Evolutionary conservation across 352 stramenopile species (phyloP).

Genomic region (Pythium phragmitis): DNA sequence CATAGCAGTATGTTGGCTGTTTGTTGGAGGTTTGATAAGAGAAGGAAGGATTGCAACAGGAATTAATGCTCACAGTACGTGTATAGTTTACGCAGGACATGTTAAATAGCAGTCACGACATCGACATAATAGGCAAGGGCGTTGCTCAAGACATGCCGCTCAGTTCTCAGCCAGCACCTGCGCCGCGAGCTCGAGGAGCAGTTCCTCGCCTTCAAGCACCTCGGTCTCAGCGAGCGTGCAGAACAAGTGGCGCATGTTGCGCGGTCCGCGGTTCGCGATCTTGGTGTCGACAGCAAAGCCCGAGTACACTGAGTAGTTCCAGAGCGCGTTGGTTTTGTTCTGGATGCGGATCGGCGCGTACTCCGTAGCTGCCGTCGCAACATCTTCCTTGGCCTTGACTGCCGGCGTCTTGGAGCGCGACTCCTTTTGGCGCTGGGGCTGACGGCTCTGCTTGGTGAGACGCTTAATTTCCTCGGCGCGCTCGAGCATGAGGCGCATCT

Average conservation of each 20-base stretch:
- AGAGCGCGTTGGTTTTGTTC: slow-evolving; percentile 34
- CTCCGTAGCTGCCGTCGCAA: slow-evolving; percentile 9
- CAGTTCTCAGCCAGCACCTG: slow-evolving; percentile 24
- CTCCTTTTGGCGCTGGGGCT: slow-evolving; percentile 10
- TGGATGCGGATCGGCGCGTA: slow-evolving; percentile 27
- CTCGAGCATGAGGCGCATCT: slow-evolving; percentile 39
- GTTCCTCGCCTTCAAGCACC: slow-evolving; percentile 20
- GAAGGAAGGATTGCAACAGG: too few species aligned
- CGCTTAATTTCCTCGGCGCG: slow-evolving; percentile 37
- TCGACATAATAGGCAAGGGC: neutral
- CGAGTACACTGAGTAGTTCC: slow-evolving; percentile 38
- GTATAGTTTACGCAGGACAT: slow-evolving; percentile 8
- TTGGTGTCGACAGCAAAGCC: slow-evolving; percentile 28
- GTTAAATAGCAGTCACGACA: slow-evolving; percentile 8
- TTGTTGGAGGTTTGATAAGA: too few species aligned
- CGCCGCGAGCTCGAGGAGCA: slow-evolving; percentile 15
- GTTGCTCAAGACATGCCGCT: neutral
- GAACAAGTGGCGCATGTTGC: slow-evolving; percentile 29
- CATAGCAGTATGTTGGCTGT: too few species aligned
- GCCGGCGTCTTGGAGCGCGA: slow-evolving; percentile 3
- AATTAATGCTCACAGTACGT: neutral
- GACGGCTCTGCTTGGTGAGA: slow-evolving; percentile 29
- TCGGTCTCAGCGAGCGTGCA: slow-evolving; percentile 15
- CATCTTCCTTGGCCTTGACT: slow-evolving; percentile 18
- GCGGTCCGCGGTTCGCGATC: slow-evolving; percentile 21